phyloP scores from a whole-genome alignment of 352 stramenopile genomes.

The Thraustochytrium sp. region DNA sequence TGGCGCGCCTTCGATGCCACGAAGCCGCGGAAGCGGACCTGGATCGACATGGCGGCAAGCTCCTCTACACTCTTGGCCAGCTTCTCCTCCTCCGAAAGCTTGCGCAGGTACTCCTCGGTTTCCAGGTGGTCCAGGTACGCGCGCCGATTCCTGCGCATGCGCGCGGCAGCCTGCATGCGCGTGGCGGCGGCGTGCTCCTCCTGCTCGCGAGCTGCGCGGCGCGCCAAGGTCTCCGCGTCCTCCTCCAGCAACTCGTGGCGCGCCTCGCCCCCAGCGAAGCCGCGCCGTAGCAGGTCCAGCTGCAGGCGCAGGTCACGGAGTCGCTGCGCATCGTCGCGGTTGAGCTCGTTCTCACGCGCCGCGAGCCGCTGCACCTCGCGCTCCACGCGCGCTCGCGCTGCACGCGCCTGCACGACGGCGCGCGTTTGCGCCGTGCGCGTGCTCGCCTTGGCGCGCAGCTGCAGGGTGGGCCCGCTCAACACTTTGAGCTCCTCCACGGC shows the following conservation, averaged over 20 bases:
- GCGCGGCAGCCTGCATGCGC: background rate
- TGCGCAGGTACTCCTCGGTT: background rate
- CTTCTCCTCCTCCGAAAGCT: background rate
- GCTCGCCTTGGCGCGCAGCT: background rate
- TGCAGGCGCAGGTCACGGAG: too few species aligned
- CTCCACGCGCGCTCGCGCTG: too few species aligned
- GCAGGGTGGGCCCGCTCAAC: background rate
- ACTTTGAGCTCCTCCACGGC: background rate
- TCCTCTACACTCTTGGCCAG: background rate
- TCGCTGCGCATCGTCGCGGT: too few species aligned
- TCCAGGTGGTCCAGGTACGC: background rate
- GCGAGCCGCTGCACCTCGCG: background rate
- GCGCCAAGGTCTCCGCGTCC: background rate
- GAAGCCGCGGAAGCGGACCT: background rate
- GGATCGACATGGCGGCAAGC: background rate
- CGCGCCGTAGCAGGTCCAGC: too few species aligned
- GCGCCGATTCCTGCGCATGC: background rate
- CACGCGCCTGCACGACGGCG: too few species aligned
- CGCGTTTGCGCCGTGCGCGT: too few species aligned
- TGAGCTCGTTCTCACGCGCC: background rate
- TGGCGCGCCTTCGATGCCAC: background rate
- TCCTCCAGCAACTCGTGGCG: background rate
- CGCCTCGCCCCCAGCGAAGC: too few species aligned
- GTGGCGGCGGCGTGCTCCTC: background rate
- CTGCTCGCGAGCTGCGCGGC: background rate